phyloP scores from a whole-genome alignment of 1,284 basidiomycete genomes.

The Trametes sp. region DNA sequence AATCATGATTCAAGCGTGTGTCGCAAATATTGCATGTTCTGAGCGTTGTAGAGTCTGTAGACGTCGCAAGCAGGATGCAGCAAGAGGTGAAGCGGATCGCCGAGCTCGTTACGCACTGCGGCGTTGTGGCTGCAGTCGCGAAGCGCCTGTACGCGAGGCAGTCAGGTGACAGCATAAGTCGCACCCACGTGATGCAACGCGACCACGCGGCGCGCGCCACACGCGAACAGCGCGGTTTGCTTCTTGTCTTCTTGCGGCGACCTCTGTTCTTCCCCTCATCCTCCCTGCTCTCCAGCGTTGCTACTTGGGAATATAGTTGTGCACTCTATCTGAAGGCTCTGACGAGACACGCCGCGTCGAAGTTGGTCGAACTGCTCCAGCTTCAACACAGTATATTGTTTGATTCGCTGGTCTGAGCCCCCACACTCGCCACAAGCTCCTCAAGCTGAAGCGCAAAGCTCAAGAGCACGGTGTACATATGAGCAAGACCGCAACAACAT shows the following conservation, averaged over 20 bases:
- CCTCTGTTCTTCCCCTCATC: neutral
- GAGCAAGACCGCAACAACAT: constrained; percentile 24
- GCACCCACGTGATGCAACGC: constrained; percentile 1
- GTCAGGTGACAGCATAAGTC: constrained; percentile 3
- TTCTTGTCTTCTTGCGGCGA: constrained; percentile 11
- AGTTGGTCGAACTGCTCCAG: too few relatives aligned
- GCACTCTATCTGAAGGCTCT: neutral
- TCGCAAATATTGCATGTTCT: constrained; percentile 12
- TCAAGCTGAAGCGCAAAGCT: constrained; percentile 8
- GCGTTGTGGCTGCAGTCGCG: neutral
- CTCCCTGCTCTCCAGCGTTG: neutral
- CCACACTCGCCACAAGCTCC: neutral
- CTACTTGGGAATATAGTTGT: neutral
- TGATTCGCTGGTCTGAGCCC: too few relatives aligned
- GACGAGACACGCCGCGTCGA: neutral
- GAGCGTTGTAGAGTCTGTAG: neutral
- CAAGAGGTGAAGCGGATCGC: neutral
- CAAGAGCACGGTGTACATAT: neutral
- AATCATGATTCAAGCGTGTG: constrained; percentile 16
- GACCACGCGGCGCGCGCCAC: constrained; percentile 6
- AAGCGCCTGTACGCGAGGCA: constrained; percentile 11
- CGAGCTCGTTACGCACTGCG: neutral
- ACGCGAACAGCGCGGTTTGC: neutral
- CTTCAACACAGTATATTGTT: too few relatives aligned
- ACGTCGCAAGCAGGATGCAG: neutral